Evolutionary conservation across 2,329 filamentous ascomycete genomes (phyloP), one percentile per base, ranked within the genome.

Genomic region (Penicillium thymicola): DNA sequence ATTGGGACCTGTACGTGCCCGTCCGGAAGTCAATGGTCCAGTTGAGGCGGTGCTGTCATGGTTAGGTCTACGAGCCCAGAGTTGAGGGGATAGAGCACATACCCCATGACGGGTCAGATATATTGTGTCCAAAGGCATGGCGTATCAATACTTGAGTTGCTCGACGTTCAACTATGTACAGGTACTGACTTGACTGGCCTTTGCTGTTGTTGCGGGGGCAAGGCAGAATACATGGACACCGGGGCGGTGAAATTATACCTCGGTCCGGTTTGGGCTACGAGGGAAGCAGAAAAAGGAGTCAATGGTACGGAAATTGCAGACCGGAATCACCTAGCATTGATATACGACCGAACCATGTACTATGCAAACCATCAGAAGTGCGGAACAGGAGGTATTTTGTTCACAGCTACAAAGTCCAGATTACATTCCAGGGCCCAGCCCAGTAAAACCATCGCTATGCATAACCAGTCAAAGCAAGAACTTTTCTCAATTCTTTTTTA

Each of bases 21-120:
- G 90, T 93, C 59, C 82, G 78, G 44, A 86, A 85, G 75, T 97
- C 87, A 59, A 97, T 90, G 42, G 85, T 85, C 91, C 92, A 97
- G 72, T 89, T 92, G 62, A 89, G 88, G 60, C 94, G 91, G 75
- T 96, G 96, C 92, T 95, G 73, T 45, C 16, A n/a, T 44, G 40
- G 30, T 30, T 49, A 51, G 38, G 41, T 47, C 28, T 52, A 34
- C 13, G 13, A 14, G 14, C 30, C 5, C 18, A 28, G 2, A 11
- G 21, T 9, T 13, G n/a, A 18, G 9, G 16, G 3, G 3, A 16
- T 13, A 27, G 16, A 36, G 32, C 36, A 79, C 86, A 78, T 82
- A 91, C 89, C 66, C 88, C 89, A 72, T 92, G 89, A 25, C 89
- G 85, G 62, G 83, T 84, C 57, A 92, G 78, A 70, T 91, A 91